These are phyloP conservation scores for Pseudofabraea citricarpa DNA, from an alignment of 2,329 filamentous ascomycete genomes.

Conservation along the genomic window DNA sequence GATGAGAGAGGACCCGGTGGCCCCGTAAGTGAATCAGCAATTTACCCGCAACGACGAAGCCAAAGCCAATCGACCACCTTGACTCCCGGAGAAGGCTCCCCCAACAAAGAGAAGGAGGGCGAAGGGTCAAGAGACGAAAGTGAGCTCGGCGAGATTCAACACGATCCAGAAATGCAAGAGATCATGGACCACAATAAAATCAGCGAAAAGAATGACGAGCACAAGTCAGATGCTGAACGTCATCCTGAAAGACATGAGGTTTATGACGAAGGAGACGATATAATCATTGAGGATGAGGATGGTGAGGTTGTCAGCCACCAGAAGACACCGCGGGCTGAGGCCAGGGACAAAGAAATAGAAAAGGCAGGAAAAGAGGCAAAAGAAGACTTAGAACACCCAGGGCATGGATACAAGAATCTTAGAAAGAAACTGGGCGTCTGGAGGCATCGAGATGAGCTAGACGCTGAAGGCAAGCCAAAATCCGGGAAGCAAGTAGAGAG, in stretches of 20 bases:
- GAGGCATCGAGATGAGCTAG: slow-evolving; percentile 33
- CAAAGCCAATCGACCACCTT: slow-evolving; percentile 25
- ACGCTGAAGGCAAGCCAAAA: slow-evolving; percentile 29
- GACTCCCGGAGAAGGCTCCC: slow-evolving; percentile 23
- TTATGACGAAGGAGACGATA: slow-evolving; percentile 74
- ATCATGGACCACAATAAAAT: slow-evolving; percentile 26
- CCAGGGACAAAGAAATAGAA: slow-evolving; percentile 36
- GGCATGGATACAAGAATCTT: slow-evolving; percentile 19
- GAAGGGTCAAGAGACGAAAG: slow-evolving; percentile 28
- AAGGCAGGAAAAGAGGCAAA: slow-evolving; percentile 34
- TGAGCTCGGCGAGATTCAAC: slow-evolving; percentile 26
- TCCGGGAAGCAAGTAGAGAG: slow-evolving; percentile 36
- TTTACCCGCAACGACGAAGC: slow-evolving; percentile 54
- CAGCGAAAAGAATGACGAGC: slow-evolving; percentile 27
- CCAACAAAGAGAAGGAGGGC: slow-evolving; percentile 19
- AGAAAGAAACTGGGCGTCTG: slow-evolving; percentile 26
- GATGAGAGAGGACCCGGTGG: slow-evolving; percentile 77
- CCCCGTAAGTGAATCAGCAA: slow-evolving; percentile 85
- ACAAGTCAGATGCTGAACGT: slow-evolving; percentile 24
- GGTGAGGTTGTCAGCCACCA: slow-evolving; percentile 77
- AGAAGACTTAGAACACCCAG: slow-evolving; percentile 29
- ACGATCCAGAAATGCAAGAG: slow-evolving; percentile 30
- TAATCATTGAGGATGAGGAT: slow-evolving; percentile 79
- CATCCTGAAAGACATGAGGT: slow-evolving; percentile 50
- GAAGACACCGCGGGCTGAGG: slow-evolving; percentile 29